Evolutionary conservation across 2,329 filamentous ascomycete genomes (phyloP).

Genomic region (Paecilomyces dactylethromorphus): DNA sequence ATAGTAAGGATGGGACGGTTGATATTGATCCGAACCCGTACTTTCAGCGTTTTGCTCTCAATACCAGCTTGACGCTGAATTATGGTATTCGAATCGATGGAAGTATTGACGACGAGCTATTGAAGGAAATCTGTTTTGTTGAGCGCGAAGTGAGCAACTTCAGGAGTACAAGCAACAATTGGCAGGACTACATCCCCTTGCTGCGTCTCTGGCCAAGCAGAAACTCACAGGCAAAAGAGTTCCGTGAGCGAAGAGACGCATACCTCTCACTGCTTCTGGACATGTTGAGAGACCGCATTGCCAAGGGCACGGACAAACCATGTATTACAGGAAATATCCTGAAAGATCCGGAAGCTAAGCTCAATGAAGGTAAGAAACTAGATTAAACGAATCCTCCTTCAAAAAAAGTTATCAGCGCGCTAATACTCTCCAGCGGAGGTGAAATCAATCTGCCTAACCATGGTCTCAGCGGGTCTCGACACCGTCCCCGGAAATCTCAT

Average conservation of each 20-base stretch:
- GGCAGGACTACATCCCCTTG: conserved; percentile 77
- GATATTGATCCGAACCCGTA: conserved; percentile 68
- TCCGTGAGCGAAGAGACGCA: conserved; percentile 60
- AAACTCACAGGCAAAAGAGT: conserved; percentile 58
- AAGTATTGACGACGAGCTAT: conserved; percentile 58
- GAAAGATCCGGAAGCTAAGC: conserved; percentile 61
- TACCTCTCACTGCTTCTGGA: conserved; percentile 56
- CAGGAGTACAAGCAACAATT: conserved; percentile 73
- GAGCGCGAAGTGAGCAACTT: conserved; percentile 72
- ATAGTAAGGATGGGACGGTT: conserved; percentile 54
- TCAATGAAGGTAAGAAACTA: conserved; percentile 53
- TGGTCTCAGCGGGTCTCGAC: conserved; percentile 75
- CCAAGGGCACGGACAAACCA: conserved; percentile 58
- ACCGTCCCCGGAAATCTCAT: conserved; percentile 74
- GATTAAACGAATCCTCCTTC: neutral
- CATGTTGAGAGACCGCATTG: conserved; percentile 56
- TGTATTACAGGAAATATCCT: conserved; percentile 66
- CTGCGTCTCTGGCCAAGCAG: conserved; percentile 58
- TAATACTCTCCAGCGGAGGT: conserved; percentile 56
- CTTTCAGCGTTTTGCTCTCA: conserved; percentile 69
- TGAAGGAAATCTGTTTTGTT: conserved; percentile 68
- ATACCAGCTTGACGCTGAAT: conserved; percentile 70
- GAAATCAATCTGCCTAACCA: conserved; percentile 73
- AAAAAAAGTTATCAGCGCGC: conserved; percentile 31
- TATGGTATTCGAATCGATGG: conserved; percentile 72